phyloP scores from a whole-genome alignment of 768 basidiomycete species.

The Termitomyces sp. region DNA sequence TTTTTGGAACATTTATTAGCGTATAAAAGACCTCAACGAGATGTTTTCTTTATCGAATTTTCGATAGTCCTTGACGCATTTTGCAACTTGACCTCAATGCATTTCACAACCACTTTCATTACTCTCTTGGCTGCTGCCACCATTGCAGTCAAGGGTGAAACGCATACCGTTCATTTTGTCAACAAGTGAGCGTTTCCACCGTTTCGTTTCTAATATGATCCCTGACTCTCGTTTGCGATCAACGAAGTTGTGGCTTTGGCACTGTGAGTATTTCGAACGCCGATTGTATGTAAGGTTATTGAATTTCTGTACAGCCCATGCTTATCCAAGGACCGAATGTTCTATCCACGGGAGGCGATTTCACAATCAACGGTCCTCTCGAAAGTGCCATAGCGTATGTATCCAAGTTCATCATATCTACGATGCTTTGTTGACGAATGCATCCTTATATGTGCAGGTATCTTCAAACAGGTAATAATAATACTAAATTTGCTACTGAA shows the following conservation, averaged over 20 bases:
- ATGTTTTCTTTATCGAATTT: not conserved
- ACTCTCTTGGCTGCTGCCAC: slow-evolving; percentile 15
- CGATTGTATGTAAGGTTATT: not conserved
- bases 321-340: slow-evolving; percentile 24
- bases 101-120: slow-evolving; percentile 11
- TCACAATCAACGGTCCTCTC: slow-evolving; percentile 22
- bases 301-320: slow-evolving; percentile 16
- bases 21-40: not conserved
- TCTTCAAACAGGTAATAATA: slow-evolving; percentile 21
- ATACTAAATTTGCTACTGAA: not conserved
- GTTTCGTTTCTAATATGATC: not conserved
- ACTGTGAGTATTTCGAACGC: slow-evolving; percentile 18
- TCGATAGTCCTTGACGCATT: not conserved
- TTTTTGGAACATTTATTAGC: not conserved
- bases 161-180: slow-evolving; percentile 29
- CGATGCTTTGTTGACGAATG: not conserved
- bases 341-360: slow-evolving; percentile 24
- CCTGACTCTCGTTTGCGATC: not conserved
- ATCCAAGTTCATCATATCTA: not conserved
- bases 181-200: slow-evolving; percentile 18
- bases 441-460: slow-evolving; percentile 14
- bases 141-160: slow-evolving; percentile 21
- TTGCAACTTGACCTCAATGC: not conserved
- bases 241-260: slow-evolving; percentile 23
- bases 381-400: slow-evolving; percentile 30